phyloP scores from a whole-genome alignment of 202 grass and related monocot genomes.

The Zizania palustris region DNA sequence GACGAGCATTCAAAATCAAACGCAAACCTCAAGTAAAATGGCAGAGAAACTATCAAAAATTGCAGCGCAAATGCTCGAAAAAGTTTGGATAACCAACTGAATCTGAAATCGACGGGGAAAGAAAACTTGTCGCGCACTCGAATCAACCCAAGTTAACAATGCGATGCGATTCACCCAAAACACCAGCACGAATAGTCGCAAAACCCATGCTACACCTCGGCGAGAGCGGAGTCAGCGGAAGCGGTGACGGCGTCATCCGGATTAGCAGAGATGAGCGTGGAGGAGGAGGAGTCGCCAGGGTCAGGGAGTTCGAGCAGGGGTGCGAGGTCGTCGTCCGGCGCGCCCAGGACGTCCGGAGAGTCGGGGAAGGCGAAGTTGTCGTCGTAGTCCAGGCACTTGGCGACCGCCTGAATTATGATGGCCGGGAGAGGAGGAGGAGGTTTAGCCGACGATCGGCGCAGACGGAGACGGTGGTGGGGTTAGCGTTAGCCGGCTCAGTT shows the following conservation, averaged over 20 bases:
- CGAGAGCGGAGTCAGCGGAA: slow-evolving; percentile 25
- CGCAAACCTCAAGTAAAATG: background rate
- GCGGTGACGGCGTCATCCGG: background rate
- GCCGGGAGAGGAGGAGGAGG: background rate
- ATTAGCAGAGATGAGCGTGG: slow-evolving; percentile 18
- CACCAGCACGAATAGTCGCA: too few species aligned
- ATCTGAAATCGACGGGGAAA: background rate
- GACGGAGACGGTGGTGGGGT: background rate
- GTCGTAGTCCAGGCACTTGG: slow-evolving; percentile 51
- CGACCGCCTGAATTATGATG: slow-evolving; percentile 16
- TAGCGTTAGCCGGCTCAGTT: background rate
- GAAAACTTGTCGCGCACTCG: background rate
- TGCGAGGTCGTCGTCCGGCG: background rate
- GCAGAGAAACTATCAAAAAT: background rate
- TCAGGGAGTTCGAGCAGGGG: slow-evolving; percentile 37
- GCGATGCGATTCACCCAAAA: background rate
- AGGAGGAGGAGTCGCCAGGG: slow-evolving; percentile 23
- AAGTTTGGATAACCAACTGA: background rate
- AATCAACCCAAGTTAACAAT: background rate
- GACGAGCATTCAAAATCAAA: background rate
- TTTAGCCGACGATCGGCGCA: background rate
- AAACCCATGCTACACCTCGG: slow-evolving; percentile 15
- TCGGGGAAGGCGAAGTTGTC: slow-evolving; percentile 12
- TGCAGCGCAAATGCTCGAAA: background rate
- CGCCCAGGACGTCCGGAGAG: background rate